These are phyloP conservation scores for Candida bentonensis DNA, from an alignment of 805 yeast genomes.

Conservation along the genomic window DNA sequence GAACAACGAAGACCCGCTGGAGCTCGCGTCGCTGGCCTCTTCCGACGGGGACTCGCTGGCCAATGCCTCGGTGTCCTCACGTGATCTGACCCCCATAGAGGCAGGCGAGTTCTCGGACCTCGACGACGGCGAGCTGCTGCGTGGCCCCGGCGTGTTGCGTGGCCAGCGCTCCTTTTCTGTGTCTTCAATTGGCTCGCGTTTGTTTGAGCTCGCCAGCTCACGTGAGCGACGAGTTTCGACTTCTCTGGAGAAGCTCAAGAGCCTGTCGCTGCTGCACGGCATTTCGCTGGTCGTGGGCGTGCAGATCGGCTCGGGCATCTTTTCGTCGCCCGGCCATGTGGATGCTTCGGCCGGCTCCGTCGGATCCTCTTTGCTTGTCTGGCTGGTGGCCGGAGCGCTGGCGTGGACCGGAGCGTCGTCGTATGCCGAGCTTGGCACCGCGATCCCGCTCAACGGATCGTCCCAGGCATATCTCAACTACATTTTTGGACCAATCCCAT, in stretches of 20 bases:
- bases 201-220: neutral
- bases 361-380: constrained; percentile 23
- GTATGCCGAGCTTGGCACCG: constrained; percentile 27
- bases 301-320: constrained; percentile 32
- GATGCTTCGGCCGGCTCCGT: constrained; percentile 24
- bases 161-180: neutral
- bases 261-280: constrained; percentile 18
- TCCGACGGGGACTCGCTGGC: neutral
- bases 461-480: constrained; percentile 26
- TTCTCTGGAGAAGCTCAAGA: neutral
- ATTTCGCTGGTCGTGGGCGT: constrained; percentile 26
- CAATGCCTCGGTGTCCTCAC: neutral
- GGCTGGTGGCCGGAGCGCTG: constrained; percentile 26
- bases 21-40: neutral
- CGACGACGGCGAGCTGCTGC: neutral
- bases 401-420: constrained; percentile 32
- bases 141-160: neutral
- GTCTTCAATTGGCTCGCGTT: neutral
- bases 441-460: constrained; percentile 28
- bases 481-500: constrained; percentile 23
- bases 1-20: neutral
- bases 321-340: constrained; percentile 28
- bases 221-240: neutral
- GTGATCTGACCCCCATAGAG: neutral
- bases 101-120: neutral